Conservation (phyloP, 1,284 basidiomycete species). For the Moesziomyces sp. region DNA sequence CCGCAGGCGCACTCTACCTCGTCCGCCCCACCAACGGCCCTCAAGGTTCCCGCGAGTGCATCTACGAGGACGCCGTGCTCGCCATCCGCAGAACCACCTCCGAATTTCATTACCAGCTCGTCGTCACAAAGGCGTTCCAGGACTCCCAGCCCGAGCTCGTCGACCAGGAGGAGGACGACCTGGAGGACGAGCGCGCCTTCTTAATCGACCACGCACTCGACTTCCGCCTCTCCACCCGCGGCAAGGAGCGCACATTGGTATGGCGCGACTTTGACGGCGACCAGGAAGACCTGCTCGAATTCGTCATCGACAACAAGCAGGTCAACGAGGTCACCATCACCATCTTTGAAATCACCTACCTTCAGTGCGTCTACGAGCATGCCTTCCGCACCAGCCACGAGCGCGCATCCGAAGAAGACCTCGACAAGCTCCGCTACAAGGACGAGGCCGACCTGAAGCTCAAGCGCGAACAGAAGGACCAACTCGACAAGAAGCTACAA, state of each 20-base stretch:
- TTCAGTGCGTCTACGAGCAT: conserved; percentile 89
- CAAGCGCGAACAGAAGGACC: conserved; percentile 21
- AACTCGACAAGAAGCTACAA: conserved; percentile 40
- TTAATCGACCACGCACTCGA: conserved; percentile 88
- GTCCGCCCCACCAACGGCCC: conserved; percentile 89
- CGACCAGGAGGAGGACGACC: conserved; percentile 89
- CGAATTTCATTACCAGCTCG: conserved; percentile 92
- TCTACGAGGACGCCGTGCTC: conserved; percentile 95
- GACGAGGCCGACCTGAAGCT: conserved; percentile 33
- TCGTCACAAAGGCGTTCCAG: conserved; percentile 92
- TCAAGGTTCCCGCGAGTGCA: conserved; percentile 94
- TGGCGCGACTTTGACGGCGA: conserved; percentile 77
- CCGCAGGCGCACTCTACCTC: conserved; percentile 89
- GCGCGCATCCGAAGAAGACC: conserved; percentile 63
- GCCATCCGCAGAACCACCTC: conserved; percentile 85
- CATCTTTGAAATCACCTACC: conserved; percentile 90
- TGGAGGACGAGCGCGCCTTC: conserved; percentile 86
- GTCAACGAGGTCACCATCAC: conserved; percentile 85
- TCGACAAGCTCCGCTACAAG: conserved; percentile 67
- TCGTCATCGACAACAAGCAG: conserved; percentile 73
- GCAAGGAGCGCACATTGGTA: conserved; percentile 53
- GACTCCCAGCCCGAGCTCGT: conserved; percentile 93
- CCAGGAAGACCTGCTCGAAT: conserved; percentile 79
- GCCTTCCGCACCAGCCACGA: conserved; percentile 61
- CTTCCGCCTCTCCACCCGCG: conserved; percentile 71